Evolutionary conservation across 805 yeast genomes (phyloP).

Genomic region (Candida sithepensis): DNA sequence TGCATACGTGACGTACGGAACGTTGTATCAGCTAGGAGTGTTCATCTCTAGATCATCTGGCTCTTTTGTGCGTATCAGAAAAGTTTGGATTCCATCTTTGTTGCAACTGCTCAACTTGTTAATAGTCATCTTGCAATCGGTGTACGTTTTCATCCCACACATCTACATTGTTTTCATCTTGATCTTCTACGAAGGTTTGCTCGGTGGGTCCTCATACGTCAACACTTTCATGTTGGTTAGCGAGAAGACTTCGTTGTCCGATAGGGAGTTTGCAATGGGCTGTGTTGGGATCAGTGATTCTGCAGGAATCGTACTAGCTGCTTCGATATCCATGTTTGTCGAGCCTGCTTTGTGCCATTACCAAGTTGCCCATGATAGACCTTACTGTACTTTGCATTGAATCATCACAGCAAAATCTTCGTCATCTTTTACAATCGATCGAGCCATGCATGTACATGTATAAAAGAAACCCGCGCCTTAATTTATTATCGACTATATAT

Average conservation of each 20-base stretch:
- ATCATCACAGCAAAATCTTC: no score
- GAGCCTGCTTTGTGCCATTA: slow-evolving; percentile 70
- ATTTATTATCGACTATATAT: no score
- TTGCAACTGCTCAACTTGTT: slow-evolving; percentile 66
- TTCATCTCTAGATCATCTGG: slow-evolving; percentile 87
- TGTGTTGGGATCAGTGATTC: slow-evolving; percentile 82
- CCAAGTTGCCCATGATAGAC: slow-evolving; percentile 70
- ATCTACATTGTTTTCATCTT: slow-evolving; percentile 61
- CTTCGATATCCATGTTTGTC: slow-evolving; percentile 65
- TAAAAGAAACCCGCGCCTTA: no score
- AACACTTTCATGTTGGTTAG: slow-evolving; percentile 80
- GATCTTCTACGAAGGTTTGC: slow-evolving; percentile 80
- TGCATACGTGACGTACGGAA: slow-evolving; percentile 86
- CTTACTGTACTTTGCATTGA: slow-evolving; percentile 63
- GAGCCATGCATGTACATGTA: no score
- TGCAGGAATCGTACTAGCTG: slow-evolving; percentile 81
- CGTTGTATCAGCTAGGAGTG: slow-evolving; percentile 88
- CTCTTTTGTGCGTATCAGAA: slow-evolving; percentile 52
- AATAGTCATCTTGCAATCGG: slow-evolving; percentile 60
- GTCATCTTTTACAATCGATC: no score
- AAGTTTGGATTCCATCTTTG: slow-evolving; percentile 57
- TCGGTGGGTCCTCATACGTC: slow-evolving; percentile 89
- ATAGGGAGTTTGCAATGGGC: slow-evolving; percentile 79
- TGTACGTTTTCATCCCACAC: slow-evolving; percentile 50
- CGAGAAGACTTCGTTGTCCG: slow-evolving; percentile 46